Evolutionary conservation across 352 stramenopile species (phyloP), one percentile per base, ranked within the genome.

Genomic region (Aphanomyces invadans): DNA sequence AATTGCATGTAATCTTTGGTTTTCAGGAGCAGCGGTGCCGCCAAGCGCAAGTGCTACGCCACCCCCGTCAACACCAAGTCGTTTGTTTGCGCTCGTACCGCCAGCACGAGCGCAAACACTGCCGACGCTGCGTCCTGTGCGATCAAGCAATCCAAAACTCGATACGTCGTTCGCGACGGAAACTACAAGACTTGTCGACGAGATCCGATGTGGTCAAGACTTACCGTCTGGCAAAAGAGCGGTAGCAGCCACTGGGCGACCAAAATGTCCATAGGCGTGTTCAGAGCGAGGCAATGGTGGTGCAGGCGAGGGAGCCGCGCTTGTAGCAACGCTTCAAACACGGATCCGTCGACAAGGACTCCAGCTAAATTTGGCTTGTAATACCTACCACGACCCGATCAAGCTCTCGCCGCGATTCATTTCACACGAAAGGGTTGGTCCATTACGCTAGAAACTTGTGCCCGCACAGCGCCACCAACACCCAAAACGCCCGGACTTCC

Each of bases 401-500:
- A n/a, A n/a, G n/a, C n/a, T n/a, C n/a, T n/a, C n/a, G n/a, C n/a
- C n/a, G n/a, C n/a, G n/a, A n/a, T n/a, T n/a, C n/a, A n/a, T n/a
- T n/a, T n/a, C n/a, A n/a, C n/a, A n/a, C n/a, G n/a, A n/a, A n/a
- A n/a, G n/a, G n/a, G n/a, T n/a, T n/a, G n/a, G n/a, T n/a, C n/a
- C n/a, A n/a, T n/a, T n/a, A 65, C 56, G 11, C 54, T 9, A 36
- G 21, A 23, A 66, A 66, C 29, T 66, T 66, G 1, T 45, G 29
- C 9, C 3, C 31, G 54, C 68, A 73, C 11, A 73, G 61, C 15
- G 61, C 31, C 31, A 48, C 68, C 26, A 73, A 33, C 1, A 73
- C 68, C 68, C 68, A 73, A 61, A 73, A 73, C 12, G 68, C 36
- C 31, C 51, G 61, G 49, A 70, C 61, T 26, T 73, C 68, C 36